Percentiles rank a stretch among this genome's conserved stretches.
These are phyloP conservation scores for Selenicereus undatus DNA, from an alignment of 148 eudicot species.

Conservation along the genomic window DNA sequence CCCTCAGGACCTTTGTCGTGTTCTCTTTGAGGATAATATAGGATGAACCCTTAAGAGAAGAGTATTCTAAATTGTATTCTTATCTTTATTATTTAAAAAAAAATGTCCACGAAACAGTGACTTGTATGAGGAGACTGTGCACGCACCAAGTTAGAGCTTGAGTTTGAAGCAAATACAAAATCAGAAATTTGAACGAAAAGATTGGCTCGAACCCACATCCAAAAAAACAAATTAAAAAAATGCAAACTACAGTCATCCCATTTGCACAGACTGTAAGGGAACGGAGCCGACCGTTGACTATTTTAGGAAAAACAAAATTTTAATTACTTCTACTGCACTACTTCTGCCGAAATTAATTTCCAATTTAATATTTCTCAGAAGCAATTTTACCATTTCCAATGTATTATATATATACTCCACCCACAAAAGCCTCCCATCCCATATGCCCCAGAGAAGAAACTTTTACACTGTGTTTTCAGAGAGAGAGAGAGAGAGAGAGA, in stretches of 20 bases:
- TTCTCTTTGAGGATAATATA: too few relatives aligned
- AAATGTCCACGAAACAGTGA: too few relatives aligned
- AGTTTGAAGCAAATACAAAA: too few relatives aligned
- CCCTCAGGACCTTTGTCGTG: too few relatives aligned
- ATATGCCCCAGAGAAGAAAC: constrained; percentile 28
- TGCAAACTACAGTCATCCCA: constrained; percentile 12
- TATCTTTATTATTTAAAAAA: too few relatives aligned
- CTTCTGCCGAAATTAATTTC: not conserved
- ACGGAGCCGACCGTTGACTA: constrained; percentile 25
- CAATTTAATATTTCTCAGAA: not conserved
- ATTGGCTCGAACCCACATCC: not conserved
- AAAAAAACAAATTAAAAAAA: not conserved
- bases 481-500: constrained; percentile 8
- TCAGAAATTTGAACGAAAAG: not conserved
- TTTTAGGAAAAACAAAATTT: constrained; percentile 2
- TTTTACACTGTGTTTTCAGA: not conserved
- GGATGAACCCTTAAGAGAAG: too few relatives aligned
- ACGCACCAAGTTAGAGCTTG: too few relatives aligned
- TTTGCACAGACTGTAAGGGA: not conserved
- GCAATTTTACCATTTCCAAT: constrained; percentile 18
- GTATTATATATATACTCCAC: constrained; percentile 6
- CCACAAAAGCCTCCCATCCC: constrained; percentile 22
- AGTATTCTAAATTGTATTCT: too few relatives aligned
- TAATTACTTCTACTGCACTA: not conserved
- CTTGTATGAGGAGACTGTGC: too few relatives aligned